Evolutionary conservation across 202 grass and related monocot genomes (phyloP), one percentile per base, ranked within the genome.

Genomic region (Digitaria exilis): DNA sequence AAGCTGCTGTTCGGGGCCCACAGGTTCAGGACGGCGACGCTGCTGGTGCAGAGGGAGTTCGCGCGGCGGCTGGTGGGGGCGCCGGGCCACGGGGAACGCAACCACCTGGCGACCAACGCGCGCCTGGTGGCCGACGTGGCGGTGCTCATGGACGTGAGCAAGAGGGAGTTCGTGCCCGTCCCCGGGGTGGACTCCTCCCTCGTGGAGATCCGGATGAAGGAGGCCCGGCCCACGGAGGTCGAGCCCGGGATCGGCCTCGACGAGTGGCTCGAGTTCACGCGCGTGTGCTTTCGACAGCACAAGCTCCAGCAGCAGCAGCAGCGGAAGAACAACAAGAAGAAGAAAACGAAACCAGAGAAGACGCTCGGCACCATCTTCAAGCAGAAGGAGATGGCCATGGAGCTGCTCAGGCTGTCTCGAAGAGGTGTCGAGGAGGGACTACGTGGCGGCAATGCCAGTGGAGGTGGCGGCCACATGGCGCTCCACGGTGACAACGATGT

Each of bases 351-450:
- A 64, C 87, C 90, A 72, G 91, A 93, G 32, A 93, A 89, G 78
- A 97, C 70, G 22, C 84, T 93, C 9, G 94, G 94, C 51, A 80
- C 94, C 41, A 97, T 91, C 73, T 93, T 91, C 51, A 97, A 91
- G 75, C 86, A 93, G 78, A 76, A 93, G 80, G 93, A 80, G 89
- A 93, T 85, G 71, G 68, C 84, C 61, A 48, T 85, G 13, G 87
- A 97, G 75, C 78, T 97, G 13, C 69, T 84, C 26, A 71, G 65
- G 49, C 77, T 68, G 45, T 89, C 89, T 50, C 73, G n/a, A 7
- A 69, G 34, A 30, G 73, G n/a, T n/a, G n/a, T 57, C 29, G 29
- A 83, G 32, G 70, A 57, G n/a, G n/a, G n/a, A n/a, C n/a, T n/a
- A 28, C 15, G 42, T 11, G 32, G 13, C 26, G 7, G 6, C 65